These are phyloP conservation scores for Trapa incisa DNA, from an alignment of 345 rosid species.

Conservation along the genomic window DNA sequence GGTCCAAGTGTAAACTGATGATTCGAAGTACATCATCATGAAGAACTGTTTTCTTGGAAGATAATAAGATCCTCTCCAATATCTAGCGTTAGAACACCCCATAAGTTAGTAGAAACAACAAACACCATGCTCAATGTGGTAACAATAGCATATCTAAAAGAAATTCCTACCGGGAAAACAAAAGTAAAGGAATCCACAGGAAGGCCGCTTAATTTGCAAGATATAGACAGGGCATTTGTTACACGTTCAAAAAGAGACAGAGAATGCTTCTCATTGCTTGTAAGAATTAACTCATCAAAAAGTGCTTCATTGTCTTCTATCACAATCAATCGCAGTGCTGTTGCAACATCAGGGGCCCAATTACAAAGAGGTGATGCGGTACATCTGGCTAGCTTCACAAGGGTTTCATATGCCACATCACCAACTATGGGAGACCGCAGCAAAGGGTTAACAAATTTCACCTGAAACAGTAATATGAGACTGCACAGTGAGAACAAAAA, in stretches of 20 bases:
- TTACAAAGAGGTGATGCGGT: constrained; percentile 71
- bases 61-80: constrained; percentile 70
- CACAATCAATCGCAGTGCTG: constrained; percentile 68
- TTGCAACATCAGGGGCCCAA: constrained; percentile 90
- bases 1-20: constrained; percentile 80
- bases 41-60: constrained; percentile 68
- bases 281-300: constrained; percentile 35
- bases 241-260: constrained; percentile 75
- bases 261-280: constrained; percentile 29
- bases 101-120: constrained; percentile 7
- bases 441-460: constrained; percentile 70
- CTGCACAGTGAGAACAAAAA: not conserved
- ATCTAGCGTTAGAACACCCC: constrained; percentile 32
- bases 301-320: constrained; percentile 44
- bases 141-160: not conserved
- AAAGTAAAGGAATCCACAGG: constrained; percentile 93
- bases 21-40: constrained; percentile 78
- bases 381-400: constrained; percentile 80
- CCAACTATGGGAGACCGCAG: constrained; percentile 68
- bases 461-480: constrained; percentile 26
- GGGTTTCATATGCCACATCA: constrained; percentile 64
- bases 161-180: constrained; percentile 69
- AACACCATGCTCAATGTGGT: not conserved
- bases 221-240: constrained; percentile 45
- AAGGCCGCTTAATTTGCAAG: constrained; percentile 85